phyloP scores from a whole-genome alignment of 768 basidiomycete genomes.

The Russula olivacea region DNA sequence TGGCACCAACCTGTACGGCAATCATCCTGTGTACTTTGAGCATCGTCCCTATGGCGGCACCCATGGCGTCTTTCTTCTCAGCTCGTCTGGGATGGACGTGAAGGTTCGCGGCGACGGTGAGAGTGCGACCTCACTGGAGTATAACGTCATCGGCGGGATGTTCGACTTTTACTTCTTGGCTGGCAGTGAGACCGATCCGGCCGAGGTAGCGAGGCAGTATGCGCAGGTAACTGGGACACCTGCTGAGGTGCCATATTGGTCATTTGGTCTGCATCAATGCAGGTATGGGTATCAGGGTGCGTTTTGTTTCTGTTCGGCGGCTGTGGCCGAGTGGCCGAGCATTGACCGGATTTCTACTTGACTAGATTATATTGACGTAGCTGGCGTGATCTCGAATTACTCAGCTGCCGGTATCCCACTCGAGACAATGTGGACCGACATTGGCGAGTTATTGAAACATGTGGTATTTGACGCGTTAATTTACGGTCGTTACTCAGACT shows the following conservation, averaged over 20 bases:
- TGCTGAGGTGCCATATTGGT: constrained; percentile 72
- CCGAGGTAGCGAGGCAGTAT: constrained; percentile 60
- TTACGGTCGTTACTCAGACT: constrained; percentile 38
- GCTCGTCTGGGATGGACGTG: constrained; percentile 73
- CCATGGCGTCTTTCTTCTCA: constrained; percentile 64
- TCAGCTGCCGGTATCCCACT: constrained; percentile 56
- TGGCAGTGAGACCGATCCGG: constrained; percentile 54
- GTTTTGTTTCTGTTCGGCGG: constrained; percentile 21
- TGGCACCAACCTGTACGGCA: constrained; percentile 61
- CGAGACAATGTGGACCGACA: constrained; percentile 79
- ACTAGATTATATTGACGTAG: constrained; percentile 56
- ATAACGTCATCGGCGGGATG: constrained; percentile 71
- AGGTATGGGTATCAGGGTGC: constrained; percentile 60
- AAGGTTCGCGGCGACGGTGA: constrained; percentile 39
- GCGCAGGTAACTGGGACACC: constrained; percentile 58
- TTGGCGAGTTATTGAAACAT: constrained; percentile 36
- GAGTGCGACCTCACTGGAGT: constrained; percentile 48
- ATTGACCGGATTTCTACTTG: background rate
- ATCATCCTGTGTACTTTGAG: constrained; percentile 68
- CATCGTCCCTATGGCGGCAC: constrained; percentile 54
- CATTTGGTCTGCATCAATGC: constrained; percentile 67
- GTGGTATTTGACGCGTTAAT: background rate
- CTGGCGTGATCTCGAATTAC: constrained; percentile 56
- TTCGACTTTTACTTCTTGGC: constrained; percentile 76
- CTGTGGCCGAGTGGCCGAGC: background rate